Percentiles rank a stretch among this genome's conserved stretches.
Evolutionary conservation across 768 basidiomycete species (phyloP).

Genomic region (Suillus variegatus): DNA sequence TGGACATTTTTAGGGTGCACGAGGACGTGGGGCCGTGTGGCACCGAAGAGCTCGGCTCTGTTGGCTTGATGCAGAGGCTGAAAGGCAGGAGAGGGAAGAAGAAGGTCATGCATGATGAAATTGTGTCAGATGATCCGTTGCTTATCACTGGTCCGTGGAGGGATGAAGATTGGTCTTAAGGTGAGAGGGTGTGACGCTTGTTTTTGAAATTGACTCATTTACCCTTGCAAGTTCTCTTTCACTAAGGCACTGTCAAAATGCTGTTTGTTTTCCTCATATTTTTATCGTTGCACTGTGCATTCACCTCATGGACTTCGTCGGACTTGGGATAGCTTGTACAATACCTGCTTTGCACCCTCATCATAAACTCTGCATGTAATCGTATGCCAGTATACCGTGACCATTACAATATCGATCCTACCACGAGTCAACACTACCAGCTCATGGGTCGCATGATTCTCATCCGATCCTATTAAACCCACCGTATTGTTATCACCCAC

Average conservation of each 20-base stretch:
- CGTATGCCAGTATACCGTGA: not conserved
- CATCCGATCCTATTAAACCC: not conserved
- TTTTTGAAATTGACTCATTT: not conserved
- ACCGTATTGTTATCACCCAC: not conserved
- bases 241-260: not conserved
- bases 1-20: constrained; percentile 21
- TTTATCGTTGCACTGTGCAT: not conserved
- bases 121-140: constrained; percentile 27
- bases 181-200: constrained; percentile 5
- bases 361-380: not conserved
- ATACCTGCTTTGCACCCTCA: not conserved
- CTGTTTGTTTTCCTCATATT: not conserved
- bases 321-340: not conserved
- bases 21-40: constrained; percentile 12
- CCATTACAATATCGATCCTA: not conserved
- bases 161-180: constrained; percentile 12
- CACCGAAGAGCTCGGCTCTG: constrained; percentile 22
- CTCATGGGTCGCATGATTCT: not conserved
- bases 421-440: not conserved
- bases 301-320: not conserved
- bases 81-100: not conserved
- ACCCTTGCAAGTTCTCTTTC: not conserved
- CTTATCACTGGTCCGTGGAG: constrained; percentile 23
- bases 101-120: not conserved
- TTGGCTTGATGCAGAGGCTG: constrained; percentile 15